Base-by-base conservation (phyloP, 345 rosid species). In the Heritiera fomes region DNA sequence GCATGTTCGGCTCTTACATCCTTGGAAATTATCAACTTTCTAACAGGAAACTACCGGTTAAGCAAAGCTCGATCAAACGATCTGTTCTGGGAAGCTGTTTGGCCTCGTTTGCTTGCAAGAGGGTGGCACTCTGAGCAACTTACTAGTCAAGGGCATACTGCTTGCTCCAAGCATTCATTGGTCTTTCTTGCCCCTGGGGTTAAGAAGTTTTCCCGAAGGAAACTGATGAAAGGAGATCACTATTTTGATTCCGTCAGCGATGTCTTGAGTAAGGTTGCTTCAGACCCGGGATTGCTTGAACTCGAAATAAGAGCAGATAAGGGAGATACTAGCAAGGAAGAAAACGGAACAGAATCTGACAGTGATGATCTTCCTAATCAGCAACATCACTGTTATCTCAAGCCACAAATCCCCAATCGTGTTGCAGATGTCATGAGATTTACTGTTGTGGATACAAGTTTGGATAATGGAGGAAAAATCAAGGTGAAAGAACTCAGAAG, bases 51-150 rank as follows among this genome's bases (percentile, higher is more conserved):
- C 70, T 86, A 83, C 77, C 87, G 97, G 80, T 82, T 94, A 80
- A 91, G 98, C 84, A 94, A 94, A 86, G 91, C 93, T 13, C 76
- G 92, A 75, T 91, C 95, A 58, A 85, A 83, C 75, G 94, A 92
- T 84, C 90, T 94, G 78, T 92, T 94, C 83, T 94, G 96, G 98
- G 98, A 94, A 85, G 98, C 97, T 75, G 97, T 92, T 50, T 94
- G 97, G 98, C 98, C 97, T 41, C 94, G 96, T 56, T 81, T 94
- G 68, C 84, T 94, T 79, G 97, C 94, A 68, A 87, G 91, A 78
- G 98, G 97, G 46, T 94, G 98, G 98, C 97, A 90, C 77, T 94
- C 97, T 12, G 95, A 94, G 89, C 90, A 91, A 83, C 97, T 93
- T 1, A 81, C 83, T 45, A 83, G 85, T 77, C 78, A 84, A 63